Conservation (phyloP, 805 yeast genomes). For the Metschnikowia noctiluminum region DNA sequence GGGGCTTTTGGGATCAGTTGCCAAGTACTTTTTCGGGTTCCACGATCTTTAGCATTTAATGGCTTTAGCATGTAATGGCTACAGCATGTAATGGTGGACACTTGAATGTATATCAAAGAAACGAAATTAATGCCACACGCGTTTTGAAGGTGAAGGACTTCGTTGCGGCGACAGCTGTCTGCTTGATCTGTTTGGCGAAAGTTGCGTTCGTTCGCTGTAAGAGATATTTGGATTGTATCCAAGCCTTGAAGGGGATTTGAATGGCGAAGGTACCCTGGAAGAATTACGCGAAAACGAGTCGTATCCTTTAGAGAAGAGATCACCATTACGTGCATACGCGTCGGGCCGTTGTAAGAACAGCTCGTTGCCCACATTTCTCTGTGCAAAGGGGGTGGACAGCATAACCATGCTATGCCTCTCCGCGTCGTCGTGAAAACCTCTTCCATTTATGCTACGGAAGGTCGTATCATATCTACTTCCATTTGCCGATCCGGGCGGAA, state of each 20-base stretch:
- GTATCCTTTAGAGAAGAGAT: slow-evolving; percentile 13
- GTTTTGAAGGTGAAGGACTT: slow-evolving; percentile 20
- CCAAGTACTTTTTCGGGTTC: slow-evolving; percentile 41
- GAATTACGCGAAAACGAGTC: slow-evolving; percentile 14
- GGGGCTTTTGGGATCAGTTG: slow-evolving; percentile 31
- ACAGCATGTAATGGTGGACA: neutral
- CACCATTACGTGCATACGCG: slow-evolving; percentile 9
- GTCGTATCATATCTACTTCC: slow-evolving; percentile 4
- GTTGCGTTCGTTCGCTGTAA: slow-evolving; percentile 17
- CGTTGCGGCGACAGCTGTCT: slow-evolving; percentile 19
- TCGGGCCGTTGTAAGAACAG: slow-evolving; percentile 12
- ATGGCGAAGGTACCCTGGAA: slow-evolving; percentile 17
- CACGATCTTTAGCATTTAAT: slow-evolving; percentile 32
- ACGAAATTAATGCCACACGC: slow-evolving; percentile 16
- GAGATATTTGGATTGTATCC: slow-evolving; percentile 15
- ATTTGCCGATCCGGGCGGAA: slow-evolving; percentile 2
- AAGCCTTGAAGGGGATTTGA: slow-evolving; percentile 16
- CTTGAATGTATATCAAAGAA: slow-evolving; percentile 3
- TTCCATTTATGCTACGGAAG: slow-evolving; percentile 2
- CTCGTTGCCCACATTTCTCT: slow-evolving; percentile 11
- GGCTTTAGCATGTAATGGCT: too few relatives aligned
- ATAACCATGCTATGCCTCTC: slow-evolving; percentile 11
- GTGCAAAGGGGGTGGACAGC: slow-evolving; percentile 19
- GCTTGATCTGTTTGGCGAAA: slow-evolving; percentile 16
- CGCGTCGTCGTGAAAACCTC: slow-evolving; percentile 11